phyloP scores from a whole-genome alignment of 2,329 filamentous ascomycete genomes.

The Alternaria triticina region DNA sequence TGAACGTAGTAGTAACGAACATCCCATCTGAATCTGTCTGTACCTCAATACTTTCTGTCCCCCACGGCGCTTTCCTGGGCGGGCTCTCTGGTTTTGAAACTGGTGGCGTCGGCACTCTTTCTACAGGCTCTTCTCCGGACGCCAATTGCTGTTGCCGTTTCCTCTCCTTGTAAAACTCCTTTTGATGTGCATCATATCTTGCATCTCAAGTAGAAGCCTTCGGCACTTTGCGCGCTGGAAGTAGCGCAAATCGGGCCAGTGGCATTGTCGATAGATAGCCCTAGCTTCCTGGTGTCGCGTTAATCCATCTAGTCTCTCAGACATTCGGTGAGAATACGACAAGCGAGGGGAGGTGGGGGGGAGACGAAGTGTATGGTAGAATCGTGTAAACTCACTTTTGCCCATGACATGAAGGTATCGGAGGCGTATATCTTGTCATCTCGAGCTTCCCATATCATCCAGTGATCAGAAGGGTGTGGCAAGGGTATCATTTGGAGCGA shows the following conservation, averaged over 20 bases:
- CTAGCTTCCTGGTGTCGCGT: neutral
- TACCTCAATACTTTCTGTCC: neutral
- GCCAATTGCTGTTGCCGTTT: too few species aligned
- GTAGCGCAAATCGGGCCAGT: neutral
- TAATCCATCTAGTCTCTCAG: neutral
- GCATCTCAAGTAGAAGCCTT: neutral
- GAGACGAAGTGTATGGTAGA: neutral
- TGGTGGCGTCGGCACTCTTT: neutral
- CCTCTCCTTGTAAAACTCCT: neutral
- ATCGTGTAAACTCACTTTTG: constrained; percentile 1
- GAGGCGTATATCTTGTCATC: neutral
- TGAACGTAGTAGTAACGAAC: neutral
- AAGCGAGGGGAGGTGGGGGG: neutral
- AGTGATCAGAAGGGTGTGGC: neutral
- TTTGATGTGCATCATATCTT: neutral
- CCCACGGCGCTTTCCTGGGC: neutral
- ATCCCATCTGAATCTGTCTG: neutral
- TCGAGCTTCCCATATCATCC: neutral
- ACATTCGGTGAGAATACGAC: neutral
- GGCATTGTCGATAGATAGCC: neutral
- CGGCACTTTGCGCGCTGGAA: neutral
- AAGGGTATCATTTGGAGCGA: neutral
- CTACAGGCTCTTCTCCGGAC: neutral
- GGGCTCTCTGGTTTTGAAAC: neutral
- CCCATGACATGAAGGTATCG: neutral